Base-by-base conservation (phyloP, 768 basidiomycete species). In the Scleroderma citrinum region DNA sequence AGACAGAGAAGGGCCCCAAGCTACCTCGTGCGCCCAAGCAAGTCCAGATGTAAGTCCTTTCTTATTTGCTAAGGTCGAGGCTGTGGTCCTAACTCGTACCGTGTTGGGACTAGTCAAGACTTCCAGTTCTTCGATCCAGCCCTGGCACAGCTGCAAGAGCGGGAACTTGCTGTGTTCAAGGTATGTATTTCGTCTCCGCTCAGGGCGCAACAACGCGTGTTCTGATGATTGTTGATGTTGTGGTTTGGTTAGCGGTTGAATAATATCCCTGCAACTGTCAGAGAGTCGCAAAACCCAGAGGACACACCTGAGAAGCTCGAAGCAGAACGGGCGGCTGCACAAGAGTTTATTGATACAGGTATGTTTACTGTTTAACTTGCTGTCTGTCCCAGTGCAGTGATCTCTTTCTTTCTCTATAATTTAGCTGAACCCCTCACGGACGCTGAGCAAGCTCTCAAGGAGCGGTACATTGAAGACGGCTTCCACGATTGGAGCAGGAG, bases 91-190 rank as follows among this genome's bases (percentile, higher is more conserved):
- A n/a, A n/a, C n/a, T n/a, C n/a, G n/a, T n/a, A n/a, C n/a, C n/a
- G n/a, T n/a, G n/a, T n/a, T n/a, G n/a, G n/a, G 17, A 48, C 21
- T 58, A 93, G 90, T 55, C 87, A 93, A 68, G 95, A 96, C 65
- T 95, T 92, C 76, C 95, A 99, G 61, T 98, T 99, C 76, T 97
- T 90, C 72, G 87, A 93, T 7, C 79, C 83, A 0, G 76, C 84
- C 46, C 68, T 98, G 11, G 76, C 82, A 4, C 82, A 82, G 57
- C 71, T 97, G 23, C 93, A 97, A 62, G 91, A 95, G 58, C 78
- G 83, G 48, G 95, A 97, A 66, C 71, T 87, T 17, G 85, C 85
- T 0, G 88, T 83, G 11, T 84, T 84, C 65, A 87, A 87, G 72
- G 88, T 84, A 19, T 38, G 48, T 32, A 53, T 16, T n/a, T 51